Evolutionary conservation across 768 basidiomycete genomes (phyloP).

Genomic region (Leccinum subgranulosum): DNA sequence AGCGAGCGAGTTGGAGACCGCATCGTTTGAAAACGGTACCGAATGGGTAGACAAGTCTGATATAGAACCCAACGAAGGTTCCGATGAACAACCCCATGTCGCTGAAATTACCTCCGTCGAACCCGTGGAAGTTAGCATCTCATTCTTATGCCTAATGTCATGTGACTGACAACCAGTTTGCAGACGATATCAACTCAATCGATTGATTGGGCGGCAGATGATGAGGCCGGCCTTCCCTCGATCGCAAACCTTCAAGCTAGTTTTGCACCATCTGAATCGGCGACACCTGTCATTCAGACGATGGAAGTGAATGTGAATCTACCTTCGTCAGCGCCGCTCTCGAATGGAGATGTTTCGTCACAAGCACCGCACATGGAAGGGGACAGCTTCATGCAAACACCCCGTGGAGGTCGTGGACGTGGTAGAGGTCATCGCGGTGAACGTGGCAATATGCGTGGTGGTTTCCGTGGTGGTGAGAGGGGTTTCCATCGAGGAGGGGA

Average conservation of each 20-base stretch:
- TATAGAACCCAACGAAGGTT: conserved; percentile 16
- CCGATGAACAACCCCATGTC: conserved; percentile 18
- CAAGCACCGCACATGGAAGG: conserved; percentile 39
- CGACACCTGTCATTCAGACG: conserved; percentile 47
- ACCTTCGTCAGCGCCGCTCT: conserved; percentile 16
- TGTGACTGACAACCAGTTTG: not conserved
- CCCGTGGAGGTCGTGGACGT: conserved; percentile 47
- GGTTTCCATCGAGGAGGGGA: conserved; percentile 36
- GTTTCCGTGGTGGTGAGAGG: conserved; percentile 42
- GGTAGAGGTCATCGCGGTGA: conserved; percentile 42
- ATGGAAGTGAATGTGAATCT: conserved; percentile 36
- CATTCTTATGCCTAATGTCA: not conserved
- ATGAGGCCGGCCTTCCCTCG: conserved; percentile 75
- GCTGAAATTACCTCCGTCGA: conserved; percentile 8
- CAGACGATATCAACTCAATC: conserved; percentile 30
- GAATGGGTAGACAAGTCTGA: conserved; percentile 58
- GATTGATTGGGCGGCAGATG: conserved; percentile 82
- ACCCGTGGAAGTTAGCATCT: conserved; percentile 33
- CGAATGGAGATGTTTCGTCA: conserved; percentile 22
- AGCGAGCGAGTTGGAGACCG: conserved; percentile 68
- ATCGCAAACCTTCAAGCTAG: conserved; percentile 73
- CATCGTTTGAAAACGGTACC: conserved; percentile 47
- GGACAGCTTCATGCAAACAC: conserved; percentile 57
- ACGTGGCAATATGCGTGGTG: conserved; percentile 40
- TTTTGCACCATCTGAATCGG: conserved; percentile 71